A percentile compares a stretch with the other conserved stretches of the same genome.
Conservation (phyloP, 2,329 filamentous ascomycete genomes). For the Xylariales sp. region DNA sequence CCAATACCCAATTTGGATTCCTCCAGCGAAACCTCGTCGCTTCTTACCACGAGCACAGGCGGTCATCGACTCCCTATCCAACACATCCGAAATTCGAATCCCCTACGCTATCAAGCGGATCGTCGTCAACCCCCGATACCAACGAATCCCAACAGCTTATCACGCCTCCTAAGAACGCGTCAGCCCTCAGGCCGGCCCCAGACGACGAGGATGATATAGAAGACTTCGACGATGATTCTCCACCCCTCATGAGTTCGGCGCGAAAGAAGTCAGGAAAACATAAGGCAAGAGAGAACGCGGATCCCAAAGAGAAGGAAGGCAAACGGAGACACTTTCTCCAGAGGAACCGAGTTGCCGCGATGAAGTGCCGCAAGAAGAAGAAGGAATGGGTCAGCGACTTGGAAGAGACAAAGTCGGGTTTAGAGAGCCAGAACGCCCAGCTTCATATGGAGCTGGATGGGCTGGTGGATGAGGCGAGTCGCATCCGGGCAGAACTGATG, state of each 20-base stretch:
- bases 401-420: conserved; percentile 57
- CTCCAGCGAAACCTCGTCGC: conserved; percentile 24
- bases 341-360: conserved; percentile 77
- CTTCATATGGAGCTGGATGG: conserved; percentile 58
- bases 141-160: conserved; percentile 41
- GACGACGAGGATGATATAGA: conserved; percentile 22
- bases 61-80: conserved; percentile 32
- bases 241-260: conserved; percentile 39
- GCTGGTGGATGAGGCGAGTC: conserved; percentile 58
- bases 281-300: conserved; percentile 40
- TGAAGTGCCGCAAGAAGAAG: conserved; percentile 78
- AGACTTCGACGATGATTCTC: conserved; percentile 30
- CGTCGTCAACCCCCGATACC: conserved; percentile 45
- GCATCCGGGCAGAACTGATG: conserved; percentile 65
- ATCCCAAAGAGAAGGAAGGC: conserved; percentile 49
- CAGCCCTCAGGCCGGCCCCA: conserved; percentile 13
- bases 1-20: conserved; percentile 26
- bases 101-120: conserved; percentile 43
- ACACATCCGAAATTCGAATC: conserved; percentile 40
- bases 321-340: conserved; percentile 71
- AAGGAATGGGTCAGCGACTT: conserved; percentile 65
- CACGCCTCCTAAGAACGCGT: conserved; percentile 42
- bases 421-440: conserved; percentile 58
- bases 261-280: conserved; percentile 41
- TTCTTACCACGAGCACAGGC: conserved; percentile 30